Conservation (phyloP, 73 alveolate species). For the Uronychia setigera region DNA sequence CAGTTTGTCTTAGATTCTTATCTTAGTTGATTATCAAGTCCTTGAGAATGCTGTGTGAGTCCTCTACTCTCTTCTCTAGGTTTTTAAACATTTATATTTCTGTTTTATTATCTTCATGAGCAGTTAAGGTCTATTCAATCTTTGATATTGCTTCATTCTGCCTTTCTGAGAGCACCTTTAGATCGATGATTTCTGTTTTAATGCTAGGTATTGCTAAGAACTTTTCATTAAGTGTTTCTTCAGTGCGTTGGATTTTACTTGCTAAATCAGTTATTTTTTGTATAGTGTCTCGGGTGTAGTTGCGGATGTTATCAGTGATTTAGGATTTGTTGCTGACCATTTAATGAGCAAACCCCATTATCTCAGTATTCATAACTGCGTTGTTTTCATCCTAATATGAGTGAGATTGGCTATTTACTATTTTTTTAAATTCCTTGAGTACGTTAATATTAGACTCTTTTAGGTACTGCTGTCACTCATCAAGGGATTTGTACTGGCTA, state of each 20-base stretch:
- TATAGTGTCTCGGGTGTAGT: not conserved
- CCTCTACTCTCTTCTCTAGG: not conserved
- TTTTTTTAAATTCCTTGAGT: not conserved
- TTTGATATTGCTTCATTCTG: not conserved
- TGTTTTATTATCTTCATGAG: not conserved
- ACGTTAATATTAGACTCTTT: not conserved
- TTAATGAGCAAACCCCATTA: no score
- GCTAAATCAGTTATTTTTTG: not conserved
- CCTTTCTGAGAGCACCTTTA: not conserved
- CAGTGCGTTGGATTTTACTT: not conserved
- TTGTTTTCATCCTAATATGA: not conserved
- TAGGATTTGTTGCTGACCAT: not conserved
- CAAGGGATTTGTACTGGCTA: not conserved
- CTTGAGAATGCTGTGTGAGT: not conserved
- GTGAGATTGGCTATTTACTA: not conserved
- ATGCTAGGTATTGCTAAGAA: not conserved
- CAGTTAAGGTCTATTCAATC: not conserved
- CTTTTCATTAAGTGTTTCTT: not conserved
- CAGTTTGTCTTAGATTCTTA: not conserved
- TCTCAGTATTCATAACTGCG: not conserved
- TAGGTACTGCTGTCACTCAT: not conserved
- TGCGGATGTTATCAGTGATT: not conserved
- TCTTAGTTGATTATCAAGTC: not conserved
- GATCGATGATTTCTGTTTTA: not conserved
- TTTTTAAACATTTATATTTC: not conserved